Base-by-base conservation (phyloP, 1,284 basidiomycete species). In the Puccinia polysora region DNA sequence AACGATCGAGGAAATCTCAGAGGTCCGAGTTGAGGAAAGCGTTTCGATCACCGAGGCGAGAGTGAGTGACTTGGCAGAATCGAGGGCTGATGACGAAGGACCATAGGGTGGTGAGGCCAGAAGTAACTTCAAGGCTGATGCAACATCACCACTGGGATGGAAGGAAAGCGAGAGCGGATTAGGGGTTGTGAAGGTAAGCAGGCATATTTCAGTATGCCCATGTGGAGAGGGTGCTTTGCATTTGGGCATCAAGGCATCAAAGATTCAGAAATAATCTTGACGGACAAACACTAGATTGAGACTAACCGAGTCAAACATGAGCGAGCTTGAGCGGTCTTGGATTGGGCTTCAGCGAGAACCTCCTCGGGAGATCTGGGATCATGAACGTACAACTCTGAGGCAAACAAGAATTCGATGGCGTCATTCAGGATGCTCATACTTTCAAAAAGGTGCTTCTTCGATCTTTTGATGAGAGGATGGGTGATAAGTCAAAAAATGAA, bases 11-110 rank as follows among this genome's bases (percentile, higher is more conserved):
- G 89, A 83, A 73, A 99, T 94, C 75, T 97, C 95, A 6, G 90
- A 84, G 2, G 92, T 85, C 79, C 95, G 92, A 14, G 94, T 97
- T 73, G 90, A 93, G 82, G 96, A 97, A 75, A 98, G 85, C 75
- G 97, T 92, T 2, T 91, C 89, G 38, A 97, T 84, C n/a, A 98
- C 83, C 0, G 89, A 87, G 75, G 88, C 85, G 14, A 95, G 86
- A 0, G 89, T 91, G 14, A 68, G 62, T n/a, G 70, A 50, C 49
- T 73, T 56, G 20, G 65, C 62, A 36, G 45, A 18, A 14, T 65
- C 43, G 23, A 70, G 68, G 7, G 56, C n/a, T 2, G 68, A 75
- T 32, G 34, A 65, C 38, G 74, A 60, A 23, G 63, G 56, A 2
- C 53, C 58, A 32, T 59, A 58, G 52, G 64, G 45, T 14, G 67